Evolutionary conservation across 2,329 filamentous ascomycete species (phyloP).

Genomic region (Clonostachys sp.): DNA sequence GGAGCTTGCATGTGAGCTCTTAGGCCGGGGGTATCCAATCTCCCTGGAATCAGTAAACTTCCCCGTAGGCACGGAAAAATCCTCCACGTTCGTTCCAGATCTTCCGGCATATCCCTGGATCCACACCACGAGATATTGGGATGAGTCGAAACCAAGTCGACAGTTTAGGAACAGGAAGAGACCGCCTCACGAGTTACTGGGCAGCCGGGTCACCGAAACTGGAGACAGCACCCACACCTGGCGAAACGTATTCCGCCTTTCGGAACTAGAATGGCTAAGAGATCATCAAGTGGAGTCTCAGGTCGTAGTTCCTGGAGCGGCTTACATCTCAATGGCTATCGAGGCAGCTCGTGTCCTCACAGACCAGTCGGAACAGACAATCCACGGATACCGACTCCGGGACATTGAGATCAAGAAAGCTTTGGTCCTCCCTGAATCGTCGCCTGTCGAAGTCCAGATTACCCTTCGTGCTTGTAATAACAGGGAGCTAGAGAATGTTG

Average conservation of each 20-base stretch:
- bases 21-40: too few relatives aligned
- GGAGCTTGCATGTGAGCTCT: too few relatives aligned
- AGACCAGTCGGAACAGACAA: too few relatives aligned
- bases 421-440: too few relatives aligned
- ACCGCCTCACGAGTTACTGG: slow-evolving; percentile 17
- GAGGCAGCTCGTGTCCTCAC: slow-evolving; percentile 17
- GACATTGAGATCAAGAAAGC: too few relatives aligned
- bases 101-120: slow-evolving; percentile 16
- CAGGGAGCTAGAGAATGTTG: too few relatives aligned
- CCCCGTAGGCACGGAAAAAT: too few relatives aligned
- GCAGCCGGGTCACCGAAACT: slow-evolving; percentile 8
- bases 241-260: slow-evolving; percentile 18
- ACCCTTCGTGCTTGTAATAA: too few relatives aligned
- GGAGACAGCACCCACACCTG: slow-evolving; percentile 16
- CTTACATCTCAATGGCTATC: slow-evolving; percentile 22
- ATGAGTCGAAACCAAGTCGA: slow-evolving; percentile 11
- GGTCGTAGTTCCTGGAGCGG: slow-evolving; percentile 23
- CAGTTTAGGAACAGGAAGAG: slow-evolving; percentile 12
- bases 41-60: too few relatives aligned
- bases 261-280: slow-evolving; percentile 20
- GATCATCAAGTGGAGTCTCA: slow-evolving; percentile 19
- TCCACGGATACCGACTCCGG: too few relatives aligned
- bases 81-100: slow-evolving; percentile 5
- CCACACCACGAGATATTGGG: slow-evolving; percentile 6
- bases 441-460: too few relatives aligned